A percentile compares a stretch with the other conserved stretches of the same genome.
Evolutionary conservation across 768 basidiomycete genomes (phyloP).

Genomic region (Rhodotorula babjevae): DNA sequence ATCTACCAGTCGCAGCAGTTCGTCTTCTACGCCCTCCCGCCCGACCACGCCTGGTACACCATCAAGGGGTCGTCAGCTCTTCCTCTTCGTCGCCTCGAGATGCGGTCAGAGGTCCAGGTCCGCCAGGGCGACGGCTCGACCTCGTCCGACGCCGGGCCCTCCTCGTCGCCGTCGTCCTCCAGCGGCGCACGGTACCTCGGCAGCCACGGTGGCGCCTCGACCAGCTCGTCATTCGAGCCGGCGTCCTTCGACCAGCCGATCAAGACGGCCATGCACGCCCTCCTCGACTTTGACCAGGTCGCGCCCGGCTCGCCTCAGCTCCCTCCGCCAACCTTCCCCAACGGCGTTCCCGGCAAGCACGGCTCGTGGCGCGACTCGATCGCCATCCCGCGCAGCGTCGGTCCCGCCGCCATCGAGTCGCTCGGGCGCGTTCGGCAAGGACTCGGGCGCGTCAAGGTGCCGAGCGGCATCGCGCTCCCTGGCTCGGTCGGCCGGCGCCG

Average conservation of each 20-base stretch:
- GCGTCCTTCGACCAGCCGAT: conserved; percentile 36
- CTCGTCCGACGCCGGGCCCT: background rate
- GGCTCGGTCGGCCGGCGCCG: background rate
- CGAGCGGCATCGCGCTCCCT: background rate
- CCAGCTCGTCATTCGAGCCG: conserved; percentile 8
- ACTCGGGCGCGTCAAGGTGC: conserved; percentile 14
- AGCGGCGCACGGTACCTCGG: background rate
- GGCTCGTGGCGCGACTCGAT: conserved; percentile 36
- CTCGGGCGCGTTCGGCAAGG: conserved; percentile 20
- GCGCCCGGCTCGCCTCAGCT: conserved; percentile 9
- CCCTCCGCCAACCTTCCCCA: conserved; percentile 35
- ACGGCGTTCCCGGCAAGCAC: conserved; percentile 35
- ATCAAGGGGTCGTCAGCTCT: background rate
- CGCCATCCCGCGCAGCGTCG: conserved; percentile 5
- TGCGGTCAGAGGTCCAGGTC: conserved; percentile 22
- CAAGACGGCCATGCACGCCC: conserved; percentile 39
- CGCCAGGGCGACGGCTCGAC: conserved; percentile 4
- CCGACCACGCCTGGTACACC: conserved; percentile 57
- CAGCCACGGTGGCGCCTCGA: background rate
- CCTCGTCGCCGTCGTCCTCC: no score
- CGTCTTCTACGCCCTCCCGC: conserved; percentile 67
- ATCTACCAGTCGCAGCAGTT: conserved; percentile 84
- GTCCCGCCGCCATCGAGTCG: conserved; percentile 30
- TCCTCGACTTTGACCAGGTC: conserved; percentile 31
- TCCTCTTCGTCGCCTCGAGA: conserved; percentile 15